phyloP scores from a whole-genome alignment of 192 early-diverging fungal genomes.

The Phlyctochytrium bullatum region DNA sequence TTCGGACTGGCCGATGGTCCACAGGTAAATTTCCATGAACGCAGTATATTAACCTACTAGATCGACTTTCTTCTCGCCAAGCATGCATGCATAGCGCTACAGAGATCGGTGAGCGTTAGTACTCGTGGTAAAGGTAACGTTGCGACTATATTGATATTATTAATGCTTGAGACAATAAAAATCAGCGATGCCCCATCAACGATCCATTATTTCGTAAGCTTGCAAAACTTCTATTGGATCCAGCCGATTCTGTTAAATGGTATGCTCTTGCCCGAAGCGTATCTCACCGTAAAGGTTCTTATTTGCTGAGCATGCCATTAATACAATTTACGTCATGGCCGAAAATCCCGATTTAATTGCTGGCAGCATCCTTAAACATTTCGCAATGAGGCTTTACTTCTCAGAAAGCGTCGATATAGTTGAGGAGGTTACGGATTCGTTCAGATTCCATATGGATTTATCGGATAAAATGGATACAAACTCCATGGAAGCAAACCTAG shows the following conservation, averaged over 20 bases:
- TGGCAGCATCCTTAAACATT: constrained; percentile 69
- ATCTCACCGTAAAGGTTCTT: constrained; percentile 66
- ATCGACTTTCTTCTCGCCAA: constrained; percentile 80
- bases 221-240: constrained; percentile 37
- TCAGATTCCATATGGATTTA: constrained; percentile 13
- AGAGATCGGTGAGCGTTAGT: constrained; percentile 72
- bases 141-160: too few relatives aligned
- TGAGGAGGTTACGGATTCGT: constrained; percentile 13
- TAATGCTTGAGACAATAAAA: too few relatives aligned
- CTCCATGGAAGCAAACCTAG: not conserved
- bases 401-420: not conserved
- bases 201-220: constrained; percentile 60
- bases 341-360: constrained; percentile 88
- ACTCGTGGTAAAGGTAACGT: too few relatives aligned
- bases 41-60: too few relatives aligned
- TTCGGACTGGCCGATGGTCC: constrained; percentile 85
- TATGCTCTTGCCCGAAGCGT: not conserved
- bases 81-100: constrained; percentile 90
- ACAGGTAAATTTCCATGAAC: constrained; percentile 59
- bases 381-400: constrained; percentile 65
- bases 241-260: constrained; percentile 30
- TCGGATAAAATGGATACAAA: not conserved
- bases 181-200: too few relatives aligned
- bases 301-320: constrained; percentile 90
- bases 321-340: constrained; percentile 83